Base-by-base conservation (phyloP, 306 rosid genomes). In the Rosa multiflora region DNA sequence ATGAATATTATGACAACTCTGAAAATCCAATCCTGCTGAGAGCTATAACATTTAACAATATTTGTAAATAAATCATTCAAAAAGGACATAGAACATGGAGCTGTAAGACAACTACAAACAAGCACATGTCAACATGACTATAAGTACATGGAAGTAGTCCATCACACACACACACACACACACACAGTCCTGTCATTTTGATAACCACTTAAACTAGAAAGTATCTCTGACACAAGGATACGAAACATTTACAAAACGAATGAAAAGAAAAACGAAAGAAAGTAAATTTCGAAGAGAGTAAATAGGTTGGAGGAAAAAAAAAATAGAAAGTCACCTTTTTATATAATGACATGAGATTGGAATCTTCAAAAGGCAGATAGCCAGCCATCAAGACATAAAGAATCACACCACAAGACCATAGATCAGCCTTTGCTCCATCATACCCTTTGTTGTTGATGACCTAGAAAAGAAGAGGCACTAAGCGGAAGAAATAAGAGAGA, bases 381-480 rank as follows among this genome's bases (percentile, higher is more conserved):
- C 99, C 99, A 59, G 99, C 99, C 97, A 92, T 88, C 80, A 94
- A 78, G 83, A 94, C 99, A 76, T 76, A 94, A 62, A 92, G 95
- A 86, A 94, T 94, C 72, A 91, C 95, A 55, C 99, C 99, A 70
- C 99, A 94, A 52, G 97, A 94, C 99, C 99, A 94, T 39, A 94
- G 83, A 90, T 94, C 99, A 1, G 99, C 97, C 85, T 88, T 91
- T 26, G 94, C 93, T 70, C 99, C 97, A 74, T 90, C 94, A 86
- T 94, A 94, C 68, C 99, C 99, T 84, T 94, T 92, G 82, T 91
- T 91, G 81, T 91, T 81, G 73, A 94, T 89, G 83, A 94, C 99
- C 99, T 94, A 84, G 63, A 86, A 79, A 76, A 75, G 71, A 71
- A 83, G 70, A 40, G 84, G 74, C 64, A 77, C 83, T 76, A 61